phyloP scores from a whole-genome alignment of 2,329 filamentous ascomycete species.

The Penicillium corylophilum region DNA sequence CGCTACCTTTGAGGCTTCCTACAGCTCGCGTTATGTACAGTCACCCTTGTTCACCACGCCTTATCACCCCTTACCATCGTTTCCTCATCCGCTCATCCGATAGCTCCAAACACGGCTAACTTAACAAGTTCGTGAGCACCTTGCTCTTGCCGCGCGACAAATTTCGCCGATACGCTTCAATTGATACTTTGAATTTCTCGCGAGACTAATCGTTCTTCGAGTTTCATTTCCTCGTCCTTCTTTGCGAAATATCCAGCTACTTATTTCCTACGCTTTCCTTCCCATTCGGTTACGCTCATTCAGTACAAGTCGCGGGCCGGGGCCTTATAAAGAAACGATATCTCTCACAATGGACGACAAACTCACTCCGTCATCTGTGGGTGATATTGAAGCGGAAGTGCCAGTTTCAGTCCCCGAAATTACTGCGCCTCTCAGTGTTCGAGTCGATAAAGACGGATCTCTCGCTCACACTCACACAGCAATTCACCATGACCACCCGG shows the following conservation, averaged over 20 bases:
- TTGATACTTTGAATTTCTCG: neutral
- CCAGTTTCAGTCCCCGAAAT: conserved; percentile 30
- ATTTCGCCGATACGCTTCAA: neutral
- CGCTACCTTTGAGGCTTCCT: neutral
- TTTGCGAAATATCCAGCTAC: neutral
- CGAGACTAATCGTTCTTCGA: neutral
- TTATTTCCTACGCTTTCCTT: neutral
- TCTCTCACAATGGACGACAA: conserved; percentile 12
- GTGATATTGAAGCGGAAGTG: conserved; percentile 38
- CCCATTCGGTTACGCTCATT: neutral
- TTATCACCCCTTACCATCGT: neutral
- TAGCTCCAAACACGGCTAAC: neutral
- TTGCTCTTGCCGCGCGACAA: neutral
- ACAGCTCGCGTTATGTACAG: neutral
- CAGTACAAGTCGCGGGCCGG: neutral
- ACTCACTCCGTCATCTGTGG: conserved; percentile 43
- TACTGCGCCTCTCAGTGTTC: conserved; percentile 37
- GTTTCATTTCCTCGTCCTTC: neutral
- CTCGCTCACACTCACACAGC: conserved; percentile 23
- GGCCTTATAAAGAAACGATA: neutral
- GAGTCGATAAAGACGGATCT: conserved; percentile 30
- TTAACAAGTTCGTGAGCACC: neutral
- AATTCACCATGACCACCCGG: conserved; percentile 23
- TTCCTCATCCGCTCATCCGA: neutral
- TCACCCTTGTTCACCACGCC: neutral